These are phyloP conservation scores for Aspergillus sp. DNA, from an alignment of 2,329 filamentous ascomycete species.

Conservation along the genomic window DNA sequence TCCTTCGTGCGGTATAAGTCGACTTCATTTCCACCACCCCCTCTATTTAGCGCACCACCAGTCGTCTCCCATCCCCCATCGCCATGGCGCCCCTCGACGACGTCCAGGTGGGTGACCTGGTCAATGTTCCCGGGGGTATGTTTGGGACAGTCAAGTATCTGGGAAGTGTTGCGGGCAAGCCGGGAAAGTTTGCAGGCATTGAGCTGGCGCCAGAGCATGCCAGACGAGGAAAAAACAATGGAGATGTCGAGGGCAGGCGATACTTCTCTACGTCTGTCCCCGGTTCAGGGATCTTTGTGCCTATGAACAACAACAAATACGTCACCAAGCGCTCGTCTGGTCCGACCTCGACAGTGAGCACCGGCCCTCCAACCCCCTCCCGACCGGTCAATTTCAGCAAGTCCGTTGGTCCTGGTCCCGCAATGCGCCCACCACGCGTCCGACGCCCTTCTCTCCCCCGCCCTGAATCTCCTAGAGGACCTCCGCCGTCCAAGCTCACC, in stretches of 20 bases:
- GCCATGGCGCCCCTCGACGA: slow-evolving; percentile 48
- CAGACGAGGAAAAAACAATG: slow-evolving; percentile 85
- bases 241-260: slow-evolving; percentile 80
- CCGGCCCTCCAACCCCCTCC: slow-evolving; percentile 69
- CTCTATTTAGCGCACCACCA: slow-evolving; percentile 6
- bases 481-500: slow-evolving; percentile 58
- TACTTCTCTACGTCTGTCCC: slow-evolving; percentile 81
- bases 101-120: slow-evolving; percentile 75
- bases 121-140: slow-evolving; percentile 94
- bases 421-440: slow-evolving; percentile 66
- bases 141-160: slow-evolving; percentile 85
- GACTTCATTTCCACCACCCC: slow-evolving; percentile 10
- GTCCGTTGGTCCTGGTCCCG: slow-evolving; percentile 74
- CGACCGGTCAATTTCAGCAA: slow-evolving; percentile 82
- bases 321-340: slow-evolving; percentile 61
- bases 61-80: slow-evolving; percentile 23
- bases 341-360: slow-evolving; percentile 27
- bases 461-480: slow-evolving; percentile 76
- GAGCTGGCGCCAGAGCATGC: slow-evolving; percentile 83
- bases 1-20: slow-evolving; percentile 12
- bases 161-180: slow-evolving; percentile 83
- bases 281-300: slow-evolving; percentile 91
- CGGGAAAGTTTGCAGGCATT: slow-evolving; percentile 87
- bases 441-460: slow-evolving; percentile 76
- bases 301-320: slow-evolving; percentile 71